Base-by-base conservation (phyloP, 1,284 basidiomycete genomes). In the Sanghuangporus weigelae region DNA sequence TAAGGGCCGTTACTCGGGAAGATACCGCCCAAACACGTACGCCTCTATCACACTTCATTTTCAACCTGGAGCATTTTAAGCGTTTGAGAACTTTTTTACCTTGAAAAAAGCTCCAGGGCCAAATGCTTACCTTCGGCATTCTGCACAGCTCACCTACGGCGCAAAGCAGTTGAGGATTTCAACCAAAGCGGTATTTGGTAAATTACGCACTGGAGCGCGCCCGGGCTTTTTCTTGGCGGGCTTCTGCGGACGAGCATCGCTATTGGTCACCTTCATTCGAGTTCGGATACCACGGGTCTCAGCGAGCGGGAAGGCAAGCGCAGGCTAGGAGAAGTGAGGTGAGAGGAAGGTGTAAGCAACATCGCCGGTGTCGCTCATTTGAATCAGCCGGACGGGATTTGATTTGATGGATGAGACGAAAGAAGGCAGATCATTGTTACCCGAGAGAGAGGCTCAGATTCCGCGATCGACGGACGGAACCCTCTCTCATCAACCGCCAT, bases 41-140 rank as follows among this genome's bases (percentile, higher is more conserved):
- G 74, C 85, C 84, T 68, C 85, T 82, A 72, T 90, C 88, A 70
- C 89, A 91, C 50, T 83, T 80, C 63, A 91, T 76, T 72, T 91
- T 92, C 60, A 91, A 77, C 62, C 89, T 84, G 62, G 51, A 39
- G 19, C 3, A 39, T 8, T 50, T 35, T 49, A 42, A 6, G 16
- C 26, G 54, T 23, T 39, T 48, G 40, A 53, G 57, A 48, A 48
- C 38, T 56, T 44, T 54, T 42, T 38, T 14, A 62, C 48, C 48
- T 19, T 12, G 42, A 57, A 38, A 56, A 44, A 48, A 57, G 19
- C 26, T 14, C 50, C 59, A 58, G 56, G 60, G 57, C 35, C 38
- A 51, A 65, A 53, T 42, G 71, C 76, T 64, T 59, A 82, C 82
- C 82, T 77, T 67, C 88, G 78, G 72, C 87, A 90, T 75, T 90